Conservation (phyloP, 176 grass and related monocot species). For the Bothriochloa decipiens region DNA sequence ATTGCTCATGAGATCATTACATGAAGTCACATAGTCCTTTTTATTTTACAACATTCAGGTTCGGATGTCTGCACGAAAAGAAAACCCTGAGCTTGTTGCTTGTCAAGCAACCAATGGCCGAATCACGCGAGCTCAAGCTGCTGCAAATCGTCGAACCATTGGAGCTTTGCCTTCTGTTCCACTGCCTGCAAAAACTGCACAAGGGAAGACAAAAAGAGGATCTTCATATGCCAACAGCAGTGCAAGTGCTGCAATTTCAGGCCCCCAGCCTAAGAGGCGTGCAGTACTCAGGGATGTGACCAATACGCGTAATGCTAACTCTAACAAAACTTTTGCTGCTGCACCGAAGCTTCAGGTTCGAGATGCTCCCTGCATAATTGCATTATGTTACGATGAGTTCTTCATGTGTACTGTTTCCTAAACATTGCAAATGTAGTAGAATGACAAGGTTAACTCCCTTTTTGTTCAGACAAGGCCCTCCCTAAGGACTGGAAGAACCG, state of each 20-base stretch:
- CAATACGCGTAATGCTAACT: constrained; percentile 36
- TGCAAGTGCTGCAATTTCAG: constrained; percentile 22
- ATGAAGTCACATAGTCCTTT: background rate
- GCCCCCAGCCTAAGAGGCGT: constrained; percentile 44
- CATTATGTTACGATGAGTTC: background rate
- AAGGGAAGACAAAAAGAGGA: constrained; percentile 40
- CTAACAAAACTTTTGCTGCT: constrained; percentile 1
- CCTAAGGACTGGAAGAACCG: constrained; percentile 21
- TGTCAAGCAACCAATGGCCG: constrained; percentile 35
- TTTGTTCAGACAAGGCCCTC: constrained; percentile 33
- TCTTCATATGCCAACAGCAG: constrained; percentile 38
- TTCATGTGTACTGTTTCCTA: background rate
- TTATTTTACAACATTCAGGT: constrained; percentile 11
- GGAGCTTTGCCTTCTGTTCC: background rate
- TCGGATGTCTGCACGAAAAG: constrained; percentile 38
- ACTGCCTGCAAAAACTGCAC: constrained; percentile 11
- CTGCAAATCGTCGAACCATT: constrained; percentile 34
- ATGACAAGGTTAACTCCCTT: background rate
- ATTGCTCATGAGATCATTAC: background rate
- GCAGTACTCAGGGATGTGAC: constrained; percentile 55
- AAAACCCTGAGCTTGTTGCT: constrained; percentile 15
- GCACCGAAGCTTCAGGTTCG: constrained; percentile 46
- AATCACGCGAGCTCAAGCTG: constrained; percentile 51
- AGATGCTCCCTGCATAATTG: background rate
- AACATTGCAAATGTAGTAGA: background rate